phyloP scores from a whole-genome alignment of 306 rosid species.

The Glycine tomentella region DNA sequence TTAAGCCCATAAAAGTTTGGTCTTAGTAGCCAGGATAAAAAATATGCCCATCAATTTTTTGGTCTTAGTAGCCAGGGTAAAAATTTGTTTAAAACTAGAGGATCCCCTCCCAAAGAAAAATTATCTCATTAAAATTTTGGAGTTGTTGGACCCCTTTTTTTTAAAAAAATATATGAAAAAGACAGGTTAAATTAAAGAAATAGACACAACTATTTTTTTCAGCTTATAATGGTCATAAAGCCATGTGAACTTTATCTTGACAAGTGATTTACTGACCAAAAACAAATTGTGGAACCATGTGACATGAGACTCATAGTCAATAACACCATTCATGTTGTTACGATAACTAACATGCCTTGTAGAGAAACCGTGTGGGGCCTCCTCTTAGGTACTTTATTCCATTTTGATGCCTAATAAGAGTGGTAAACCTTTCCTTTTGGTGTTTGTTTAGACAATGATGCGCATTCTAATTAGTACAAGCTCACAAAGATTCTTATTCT shows the following conservation, averaged over 20 bases:
- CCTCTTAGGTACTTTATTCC: slow-evolving; percentile 28
- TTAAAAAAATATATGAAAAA: not conserved
- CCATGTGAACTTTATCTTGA: slow-evolving; percentile 31
- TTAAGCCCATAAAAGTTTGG: too few species aligned
- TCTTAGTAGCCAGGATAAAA: too few species aligned
- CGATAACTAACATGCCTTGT: not conserved
- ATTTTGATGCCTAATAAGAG: slow-evolving; percentile 26
- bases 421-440: not conserved
- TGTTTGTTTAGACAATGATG: too few species aligned
- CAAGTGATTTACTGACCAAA: slow-evolving; percentile 39
- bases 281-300: slow-evolving; percentile 53
- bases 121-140: too few species aligned
- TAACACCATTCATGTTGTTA: slow-evolving; percentile 13
- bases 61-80: too few species aligned
- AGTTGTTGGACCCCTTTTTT: not conserved
- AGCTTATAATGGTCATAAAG: slow-evolving; percentile 17
- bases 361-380: slow-evolving; percentile 60
- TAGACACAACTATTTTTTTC: not conserved
- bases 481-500: slow-evolving; percentile 8
- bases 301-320: slow-evolving; percentile 49
- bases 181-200: not conserved
- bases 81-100: too few species aligned
- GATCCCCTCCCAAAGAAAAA: too few species aligned
- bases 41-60: too few species aligned
- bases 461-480: not conserved